A percentile compares a stretch with the other conserved stretches of the same genome.
phyloP scores from a whole-genome alignment of 2,329 filamentous ascomycete genomes.

The Atkinsonella texensis region DNA sequence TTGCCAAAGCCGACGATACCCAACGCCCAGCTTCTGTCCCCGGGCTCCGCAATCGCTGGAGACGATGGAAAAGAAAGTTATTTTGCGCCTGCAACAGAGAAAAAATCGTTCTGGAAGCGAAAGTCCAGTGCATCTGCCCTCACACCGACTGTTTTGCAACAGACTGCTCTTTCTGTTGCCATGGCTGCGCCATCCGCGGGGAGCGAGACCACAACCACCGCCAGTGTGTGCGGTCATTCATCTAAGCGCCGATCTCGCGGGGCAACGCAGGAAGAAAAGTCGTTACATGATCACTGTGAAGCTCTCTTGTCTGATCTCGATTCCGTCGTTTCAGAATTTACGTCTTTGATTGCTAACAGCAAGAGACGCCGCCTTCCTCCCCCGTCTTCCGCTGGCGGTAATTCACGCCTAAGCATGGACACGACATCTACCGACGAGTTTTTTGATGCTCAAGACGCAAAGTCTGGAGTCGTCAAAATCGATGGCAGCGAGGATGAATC shows the following conservation, averaged over 20 bases:
- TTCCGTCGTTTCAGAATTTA: conserved; percentile 71
- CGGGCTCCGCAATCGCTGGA: conserved; percentile 22
- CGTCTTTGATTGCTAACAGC: conserved; percentile 61
- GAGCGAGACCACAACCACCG: conserved; percentile 18
- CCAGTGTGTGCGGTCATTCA: conserved; percentile 18
- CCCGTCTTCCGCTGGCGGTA: conserved; percentile 34
- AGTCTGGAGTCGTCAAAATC: conserved; percentile 63
- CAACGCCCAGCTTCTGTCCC: conserved; percentile 26
- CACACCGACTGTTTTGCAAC: conserved; percentile 27
- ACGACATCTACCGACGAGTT: conserved; percentile 79
- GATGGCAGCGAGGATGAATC: conserved; percentile 54
- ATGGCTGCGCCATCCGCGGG: conserved; percentile 31
- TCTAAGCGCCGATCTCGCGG: conserved; percentile 25
- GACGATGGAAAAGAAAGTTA: conserved; percentile 35
- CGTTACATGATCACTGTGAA: conserved; percentile 71
- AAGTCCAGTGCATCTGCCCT: conserved; percentile 52
- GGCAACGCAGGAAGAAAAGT: conserved; percentile 42
- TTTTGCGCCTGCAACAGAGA: conserved; percentile 40
- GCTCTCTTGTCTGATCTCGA: conserved; percentile 78
- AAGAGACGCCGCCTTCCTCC: conserved; percentile 58
- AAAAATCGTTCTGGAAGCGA: conserved; percentile 80
- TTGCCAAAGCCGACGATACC: conserved; percentile 18
- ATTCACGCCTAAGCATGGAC: conserved; percentile 57
- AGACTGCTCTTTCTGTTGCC: conserved; percentile 25
- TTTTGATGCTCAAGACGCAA: conserved; percentile 69